Percentiles rank a stretch among this genome's conserved stretches.
Conservation (phyloP, 2,329 filamentous ascomycete genomes). For the Arthrobotrys pseudoclavata region DNA sequence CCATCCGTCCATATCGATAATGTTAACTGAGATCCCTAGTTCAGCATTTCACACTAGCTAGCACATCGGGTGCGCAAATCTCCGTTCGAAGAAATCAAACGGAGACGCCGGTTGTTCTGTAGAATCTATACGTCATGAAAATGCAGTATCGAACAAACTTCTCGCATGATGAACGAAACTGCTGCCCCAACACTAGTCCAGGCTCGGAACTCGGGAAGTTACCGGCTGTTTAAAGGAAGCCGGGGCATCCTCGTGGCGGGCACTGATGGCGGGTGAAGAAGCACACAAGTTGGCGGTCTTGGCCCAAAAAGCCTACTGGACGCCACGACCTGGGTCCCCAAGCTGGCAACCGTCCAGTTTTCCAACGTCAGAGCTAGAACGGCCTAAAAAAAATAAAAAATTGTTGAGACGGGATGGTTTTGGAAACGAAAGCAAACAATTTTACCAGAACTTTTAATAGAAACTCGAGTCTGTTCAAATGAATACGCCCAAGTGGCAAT, state of each 20-base stretch:
- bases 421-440: constrained; percentile 26
- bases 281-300: constrained; percentile 47
- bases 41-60: constrained; percentile 23
- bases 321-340: constrained; percentile 53
- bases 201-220: constrained; percentile 60
- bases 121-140: constrained; percentile 54
- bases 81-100: constrained; percentile 32
- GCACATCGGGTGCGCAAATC: constrained; percentile 24
- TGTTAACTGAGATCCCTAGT: constrained; percentile 31
- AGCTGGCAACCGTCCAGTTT: constrained; percentile 44
- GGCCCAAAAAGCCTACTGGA: constrained; percentile 29
- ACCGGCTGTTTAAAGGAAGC: constrained; percentile 57
- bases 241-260: constrained; percentile 59
- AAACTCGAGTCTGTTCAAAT: constrained; percentile 14
- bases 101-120: constrained; percentile 34
- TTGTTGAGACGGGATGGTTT: constrained; percentile 47
- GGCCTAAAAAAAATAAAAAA: constrained; percentile 11
- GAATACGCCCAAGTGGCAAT: constrained; percentile 38
- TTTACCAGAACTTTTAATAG: constrained; percentile 18
- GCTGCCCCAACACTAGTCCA: constrained; percentile 34
- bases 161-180: constrained; percentile 42
- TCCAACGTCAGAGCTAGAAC: constrained; percentile 48
- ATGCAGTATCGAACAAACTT: constrained; percentile 26
- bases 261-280: constrained; percentile 51
- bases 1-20: constrained; percentile 52